Base-by-base conservation (phyloP, 495 filamentous ascomycete species). In the Podospora pseudocomata region DNA sequence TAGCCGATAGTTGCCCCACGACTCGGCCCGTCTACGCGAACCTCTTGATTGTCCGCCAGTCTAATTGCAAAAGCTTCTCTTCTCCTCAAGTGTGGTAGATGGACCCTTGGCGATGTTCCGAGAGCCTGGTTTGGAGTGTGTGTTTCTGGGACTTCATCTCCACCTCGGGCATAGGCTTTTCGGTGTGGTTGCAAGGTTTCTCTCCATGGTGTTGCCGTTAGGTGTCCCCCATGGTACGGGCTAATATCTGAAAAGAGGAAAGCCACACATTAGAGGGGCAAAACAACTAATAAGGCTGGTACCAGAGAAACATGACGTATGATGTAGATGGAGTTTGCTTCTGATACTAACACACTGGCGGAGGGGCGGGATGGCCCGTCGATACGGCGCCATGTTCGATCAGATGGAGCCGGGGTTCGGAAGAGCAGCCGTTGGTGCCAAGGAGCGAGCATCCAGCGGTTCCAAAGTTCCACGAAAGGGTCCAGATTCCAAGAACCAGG, bases 1-100 rank as follows among this genome's bases (percentile, higher is more conserved):
- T 62, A 62, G 60, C 60, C 60, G 60, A 16, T 5, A 62, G 13
- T 62, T 27, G 55, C n/a, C 18, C 7, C 55, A n/a, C n/a, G 23
- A 26, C 23, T 26, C 55, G 55, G 18, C n/a, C 16, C 55, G 55
- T 58, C 16, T n/a, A 15, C 55, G n/a, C 39, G 6, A 49, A 49
- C 0, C 5, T 49, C 13, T 49, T 49, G 2, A 11, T 49, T 16
- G 39, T 49, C 39, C 39, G 39, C 5, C 9, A 49, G 39, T 3
- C 39, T 2, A 49, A 49, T 16, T 49, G 39, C 39, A 49, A 49
- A 49, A 49, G 39, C 39, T 11, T 49, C 39, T 49, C 39, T 49
- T 49, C 5, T 2, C 39, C 39, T 13, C 2, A 49, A 11, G 9
- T 49, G 15, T 49, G 39, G 39, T 49, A 16, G 39, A 49, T 49